A percentile compares a stretch with the other conserved stretches of the same genome.
Conservation (phyloP, 306 rosid species). For the Vicia sativa region DNA sequence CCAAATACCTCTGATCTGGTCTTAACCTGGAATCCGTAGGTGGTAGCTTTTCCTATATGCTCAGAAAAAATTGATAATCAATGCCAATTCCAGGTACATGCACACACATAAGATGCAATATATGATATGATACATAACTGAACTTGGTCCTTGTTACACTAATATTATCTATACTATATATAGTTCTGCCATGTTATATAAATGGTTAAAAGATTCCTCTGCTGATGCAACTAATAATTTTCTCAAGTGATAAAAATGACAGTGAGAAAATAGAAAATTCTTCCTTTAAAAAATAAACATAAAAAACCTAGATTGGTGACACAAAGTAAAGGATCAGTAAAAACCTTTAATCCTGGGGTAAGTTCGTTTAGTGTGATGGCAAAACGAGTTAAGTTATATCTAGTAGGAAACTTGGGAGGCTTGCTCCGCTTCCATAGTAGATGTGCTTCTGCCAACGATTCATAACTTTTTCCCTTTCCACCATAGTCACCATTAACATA, state of each 20-base stretch:
- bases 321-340: constrained; percentile 20
- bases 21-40: constrained; percentile 98
- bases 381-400: constrained; percentile 87
- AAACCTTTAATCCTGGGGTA: constrained; percentile 84
- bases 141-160: constrained; percentile 11
- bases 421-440: constrained; percentile 86
- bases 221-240: constrained; percentile 10
- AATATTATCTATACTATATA: not conserved
- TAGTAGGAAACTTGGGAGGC: constrained; percentile 75
- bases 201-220: not conserved
- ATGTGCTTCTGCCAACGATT: constrained; percentile 67
- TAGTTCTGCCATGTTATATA: constrained; percentile 7
- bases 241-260: constrained; percentile 2
- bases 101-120: not conserved
- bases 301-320: constrained; percentile 20
- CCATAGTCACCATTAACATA: constrained; percentile 77
- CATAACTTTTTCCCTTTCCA: constrained; percentile 77
- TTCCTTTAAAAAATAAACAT: constrained; percentile 12
- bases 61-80: constrained; percentile 21
- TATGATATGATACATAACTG: not conserved
- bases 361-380: constrained; percentile 88
- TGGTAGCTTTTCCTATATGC: constrained; percentile 72
- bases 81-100: not conserved
- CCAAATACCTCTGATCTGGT: constrained; percentile 94
- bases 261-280: not conserved